phyloP scores from a whole-genome alignment of 768 basidiomycete genomes.

The Tubosaeta sp. region DNA sequence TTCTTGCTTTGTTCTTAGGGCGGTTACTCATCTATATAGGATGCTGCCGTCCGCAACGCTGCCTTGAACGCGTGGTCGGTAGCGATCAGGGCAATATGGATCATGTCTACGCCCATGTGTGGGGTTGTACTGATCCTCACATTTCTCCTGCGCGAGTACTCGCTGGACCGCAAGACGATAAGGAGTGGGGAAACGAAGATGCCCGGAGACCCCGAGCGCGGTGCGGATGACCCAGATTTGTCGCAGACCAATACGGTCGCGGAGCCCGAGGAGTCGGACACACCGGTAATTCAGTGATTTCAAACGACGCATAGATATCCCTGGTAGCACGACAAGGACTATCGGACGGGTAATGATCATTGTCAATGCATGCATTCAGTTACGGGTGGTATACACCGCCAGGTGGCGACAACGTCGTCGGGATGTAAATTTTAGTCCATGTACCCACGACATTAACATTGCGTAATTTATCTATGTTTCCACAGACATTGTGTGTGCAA shows the following conservation, averaged over 20 bases:
- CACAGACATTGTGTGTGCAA: too few relatives aligned
- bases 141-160: conserved; percentile 57
- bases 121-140: conserved; percentile 49
- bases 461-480: too few relatives aligned
- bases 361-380: neutral
- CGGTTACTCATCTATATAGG: conserved; percentile 28
- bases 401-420: too few relatives aligned
- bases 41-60: conserved; percentile 43
- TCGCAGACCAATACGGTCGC: neutral
- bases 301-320: neutral
- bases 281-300: neutral
- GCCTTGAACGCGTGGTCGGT: conserved; percentile 63
- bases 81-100: conserved; percentile 62
- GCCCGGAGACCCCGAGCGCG: conserved; percentile 32
- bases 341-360: neutral
- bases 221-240: neutral
- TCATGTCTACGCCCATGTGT: conserved; percentile 55
- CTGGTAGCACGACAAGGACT: neutral
- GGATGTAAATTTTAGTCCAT: too few relatives aligned
- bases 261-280: neutral
- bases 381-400: neutral
- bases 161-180: conserved; percentile 50
- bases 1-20: neutral
- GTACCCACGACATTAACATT: too few relatives aligned
- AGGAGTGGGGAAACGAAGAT: conserved; percentile 27